Percentiles rank a stretch among this genome's conserved stretches.
These are phyloP conservation scores for Curvularia sp. DNA, from an alignment of 2,329 filamentous ascomycete species.

Conservation along the genomic window DNA sequence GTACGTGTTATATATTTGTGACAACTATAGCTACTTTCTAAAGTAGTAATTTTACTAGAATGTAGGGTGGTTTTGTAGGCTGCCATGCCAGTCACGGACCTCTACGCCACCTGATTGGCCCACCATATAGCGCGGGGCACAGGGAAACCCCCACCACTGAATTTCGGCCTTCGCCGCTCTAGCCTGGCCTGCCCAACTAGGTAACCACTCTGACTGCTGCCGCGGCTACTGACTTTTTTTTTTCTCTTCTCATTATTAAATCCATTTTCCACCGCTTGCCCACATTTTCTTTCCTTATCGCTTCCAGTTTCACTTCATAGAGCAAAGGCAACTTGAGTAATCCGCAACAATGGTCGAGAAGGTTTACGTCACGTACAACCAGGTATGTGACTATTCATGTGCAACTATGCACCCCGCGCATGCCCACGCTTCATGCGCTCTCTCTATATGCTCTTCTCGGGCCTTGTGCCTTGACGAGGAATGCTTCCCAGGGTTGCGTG, in stretches of 20 bases:
- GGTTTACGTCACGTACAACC: slow-evolving; percentile 54
- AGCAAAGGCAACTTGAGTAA: slow-evolving; percentile 6
- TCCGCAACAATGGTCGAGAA: slow-evolving; percentile 50
- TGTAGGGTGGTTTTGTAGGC: too few relatives aligned
- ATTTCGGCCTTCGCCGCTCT: slow-evolving; percentile 19
- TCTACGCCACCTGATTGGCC: slow-evolving; percentile 7
- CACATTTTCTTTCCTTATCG: not conserved
- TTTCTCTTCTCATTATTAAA: slow-evolving; percentile 1
- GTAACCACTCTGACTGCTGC: slow-evolving; percentile 17
- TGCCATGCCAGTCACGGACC: not conserved
- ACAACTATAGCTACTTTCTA: too few relatives aligned
- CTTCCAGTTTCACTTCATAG: not conserved
- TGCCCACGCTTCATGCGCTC: slow-evolving; percentile 13
- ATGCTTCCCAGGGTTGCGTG: not conserved
- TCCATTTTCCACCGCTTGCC: slow-evolving; percentile 4
- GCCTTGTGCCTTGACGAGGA: not conserved
- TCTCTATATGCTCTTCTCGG: slow-evolving; percentile 9
- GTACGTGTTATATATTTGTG: too few relatives aligned
- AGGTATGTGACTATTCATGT: slow-evolving; percentile 44
- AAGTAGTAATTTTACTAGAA: too few relatives aligned
- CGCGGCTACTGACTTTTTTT: slow-evolving; percentile 20
- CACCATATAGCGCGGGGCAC: slow-evolving; percentile 9
- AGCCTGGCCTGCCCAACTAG: slow-evolving; percentile 18
- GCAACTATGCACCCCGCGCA: slow-evolving; percentile 14
- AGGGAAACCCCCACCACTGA: slow-evolving; percentile 14